These are phyloP conservation scores for Leersia perrieri DNA, from an alignment of 176 grass and related monocot species.

Conservation along the genomic window DNA sequence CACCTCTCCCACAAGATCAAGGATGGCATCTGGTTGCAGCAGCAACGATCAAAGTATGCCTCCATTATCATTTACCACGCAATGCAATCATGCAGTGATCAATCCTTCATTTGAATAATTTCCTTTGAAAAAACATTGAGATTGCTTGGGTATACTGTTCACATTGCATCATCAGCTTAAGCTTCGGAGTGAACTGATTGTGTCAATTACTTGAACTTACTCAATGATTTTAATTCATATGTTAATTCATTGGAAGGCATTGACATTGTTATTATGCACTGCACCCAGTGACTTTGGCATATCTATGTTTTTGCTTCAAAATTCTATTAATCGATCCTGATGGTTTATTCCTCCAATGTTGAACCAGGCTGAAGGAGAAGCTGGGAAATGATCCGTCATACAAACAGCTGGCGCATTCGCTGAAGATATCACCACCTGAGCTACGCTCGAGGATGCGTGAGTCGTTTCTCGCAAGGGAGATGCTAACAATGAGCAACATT, in stretches of 20 bases:
- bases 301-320: background rate
- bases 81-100: background rate
- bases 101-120: background rate
- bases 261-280: background rate
- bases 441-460: conserved; percentile 64
- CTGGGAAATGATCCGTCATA: conserved; percentile 77
- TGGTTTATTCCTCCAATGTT: background rate
- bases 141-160: background rate
- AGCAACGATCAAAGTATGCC: conserved; percentile 69
- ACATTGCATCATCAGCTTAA: background rate
- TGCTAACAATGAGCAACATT: conserved; percentile 91
- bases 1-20: conserved; percentile 95
- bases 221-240: background rate
- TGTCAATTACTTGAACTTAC: background rate
- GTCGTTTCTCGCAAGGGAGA: conserved; percentile 76
- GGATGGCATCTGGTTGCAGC: conserved; percentile 66
- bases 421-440: conserved; percentile 62
- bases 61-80: background rate
- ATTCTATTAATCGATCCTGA: background rate
- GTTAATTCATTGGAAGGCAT: background rate
- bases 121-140: background rate
- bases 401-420: conserved; percentile 56
- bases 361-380: conserved; percentile 75
- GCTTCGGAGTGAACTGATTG: background rate
- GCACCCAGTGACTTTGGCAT: background rate